A percentile compares a stretch with the other conserved stretches of the same genome.
phyloP scores from a whole-genome alignment of 441 rosid species.

The Geranium incanum region DNA sequence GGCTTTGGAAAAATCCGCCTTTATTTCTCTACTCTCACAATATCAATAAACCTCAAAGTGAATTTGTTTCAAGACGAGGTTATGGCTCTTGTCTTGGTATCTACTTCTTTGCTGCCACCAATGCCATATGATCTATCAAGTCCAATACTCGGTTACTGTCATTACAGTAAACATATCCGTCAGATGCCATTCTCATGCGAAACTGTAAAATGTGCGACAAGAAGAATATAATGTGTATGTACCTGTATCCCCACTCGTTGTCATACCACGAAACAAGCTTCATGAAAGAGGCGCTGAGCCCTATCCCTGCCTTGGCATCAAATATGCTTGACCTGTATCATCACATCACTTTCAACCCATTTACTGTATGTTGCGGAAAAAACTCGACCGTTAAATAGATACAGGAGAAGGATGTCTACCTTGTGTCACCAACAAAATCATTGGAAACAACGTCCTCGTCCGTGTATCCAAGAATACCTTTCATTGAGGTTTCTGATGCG shows the following conservation, averaged over 20 bases:
- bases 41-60: no score
- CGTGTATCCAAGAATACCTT: conserved; percentile 94
- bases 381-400: not conserved
- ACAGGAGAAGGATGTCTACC: conserved; percentile 34
- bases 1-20: not conserved
- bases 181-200: not conserved
- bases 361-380: no score
- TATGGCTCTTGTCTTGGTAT: not conserved
- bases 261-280: conserved; percentile 90
- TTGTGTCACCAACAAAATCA: conserved; percentile 88
- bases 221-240: conserved; percentile 18
- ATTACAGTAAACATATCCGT: not conserved
- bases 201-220: not conserved
- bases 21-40: not conserved
- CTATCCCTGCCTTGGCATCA: conserved; percentile 94
- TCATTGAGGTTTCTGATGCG: conserved; percentile 85
- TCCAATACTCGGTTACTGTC: conserved; percentile 95
- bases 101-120: conserved; percentile 57
- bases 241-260: conserved; percentile 99
- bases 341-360: not conserved
- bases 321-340: conserved; percentile 84
- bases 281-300: conserved; percentile 56
- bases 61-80: not conserved
- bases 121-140: conserved; percentile 89
- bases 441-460: conserved; percentile 97